Base-by-base conservation (phyloP, 331 rosid species). In the Spiraea crenata region DNA sequence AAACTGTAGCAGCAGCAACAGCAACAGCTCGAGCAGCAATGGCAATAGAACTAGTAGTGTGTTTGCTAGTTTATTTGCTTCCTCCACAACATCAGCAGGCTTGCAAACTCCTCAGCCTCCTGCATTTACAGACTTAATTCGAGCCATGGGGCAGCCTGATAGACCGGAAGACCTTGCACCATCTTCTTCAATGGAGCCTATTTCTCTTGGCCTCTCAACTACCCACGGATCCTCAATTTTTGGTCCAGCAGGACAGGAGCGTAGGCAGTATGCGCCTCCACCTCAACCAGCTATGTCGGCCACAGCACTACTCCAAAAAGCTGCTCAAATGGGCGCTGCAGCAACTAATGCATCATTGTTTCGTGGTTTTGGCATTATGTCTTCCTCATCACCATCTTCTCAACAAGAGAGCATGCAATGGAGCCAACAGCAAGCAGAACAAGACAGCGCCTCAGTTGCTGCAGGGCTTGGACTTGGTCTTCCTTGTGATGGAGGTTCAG, bases 221-320 rank as follows among this genome's bases (percentile, higher is more conserved):
- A 87, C 56, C 75, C 92, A 83, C 0, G 88, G 87, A 19, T 79
- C 97, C 6, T 83, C 96, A 38, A 82, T 93, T 56, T 91, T 93
- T 3, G 96, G 84, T 54, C 51, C 89, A 5, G 88, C 89, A 25
- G 89, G 86, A 60, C 96, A 86, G 71, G 96, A 90, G 57, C 81
- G 75, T 9, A 77, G 95, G 48, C 99, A 86, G 17, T 95, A 91
- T 17, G 81, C 84, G 0, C 87, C 95, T 0, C 73, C 86, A 0
- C 95, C 92, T 39, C 97, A 85, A 63, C 95, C 97, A 3, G 88
- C 96, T 5, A 87, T 95, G 96, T 95, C 99, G 3, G 99, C 99
- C 34, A 95, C 99, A 5, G 99, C 99, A 3, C 76, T 95, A n/a
- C 95, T 95, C 8, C 99, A 95, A 84, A 95, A 91, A 67, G 99